phyloP scores from a whole-genome alignment of 257 asterid species.

The Linaria vulgaris region DNA sequence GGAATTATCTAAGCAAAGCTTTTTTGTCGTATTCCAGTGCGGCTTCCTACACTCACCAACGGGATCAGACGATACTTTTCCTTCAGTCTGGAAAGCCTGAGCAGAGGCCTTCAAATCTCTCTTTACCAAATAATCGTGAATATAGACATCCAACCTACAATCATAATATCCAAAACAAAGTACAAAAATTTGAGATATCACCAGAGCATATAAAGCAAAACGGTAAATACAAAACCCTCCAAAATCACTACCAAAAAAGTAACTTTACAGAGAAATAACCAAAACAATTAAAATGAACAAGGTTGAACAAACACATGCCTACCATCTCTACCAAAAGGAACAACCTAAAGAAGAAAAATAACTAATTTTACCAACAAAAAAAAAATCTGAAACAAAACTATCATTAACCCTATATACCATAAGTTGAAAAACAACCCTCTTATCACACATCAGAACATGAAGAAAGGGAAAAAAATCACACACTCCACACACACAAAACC shows the following conservation, averaged over 20 bases:
- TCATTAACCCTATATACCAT: too few relatives aligned
- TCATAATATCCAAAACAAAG: slow-evolving; percentile 13
- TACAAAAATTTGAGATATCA: neutral
- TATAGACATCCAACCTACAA: slow-evolving; percentile 91
- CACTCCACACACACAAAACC: neutral
- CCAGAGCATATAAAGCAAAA: neutral
- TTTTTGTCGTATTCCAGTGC: neutral
- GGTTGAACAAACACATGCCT: neutral
- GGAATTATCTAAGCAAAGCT: neutral
- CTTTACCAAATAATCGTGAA: slow-evolving; percentile 91
- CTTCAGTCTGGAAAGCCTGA: slow-evolving; percentile 97
- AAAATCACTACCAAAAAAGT: neutral
- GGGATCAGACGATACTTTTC: slow-evolving; percentile 97
- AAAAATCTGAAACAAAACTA: too few relatives aligned
- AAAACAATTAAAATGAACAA: neutral
- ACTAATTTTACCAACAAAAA: too few relatives aligned
- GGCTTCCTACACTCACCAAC: slow-evolving; percentile 59
- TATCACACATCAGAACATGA: too few relatives aligned
- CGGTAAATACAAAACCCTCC: slow-evolving; percentile 2
- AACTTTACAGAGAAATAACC: neutral
- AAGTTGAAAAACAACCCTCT: too few relatives aligned
- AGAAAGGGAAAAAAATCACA: neutral
- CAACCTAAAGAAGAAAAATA: too few relatives aligned
- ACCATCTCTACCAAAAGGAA: too few relatives aligned
- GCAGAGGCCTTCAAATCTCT: slow-evolving; percentile 96